phyloP scores from a whole-genome alignment of 2,329 filamentous ascomycete genomes.

The Fusarium stilboides region DNA sequence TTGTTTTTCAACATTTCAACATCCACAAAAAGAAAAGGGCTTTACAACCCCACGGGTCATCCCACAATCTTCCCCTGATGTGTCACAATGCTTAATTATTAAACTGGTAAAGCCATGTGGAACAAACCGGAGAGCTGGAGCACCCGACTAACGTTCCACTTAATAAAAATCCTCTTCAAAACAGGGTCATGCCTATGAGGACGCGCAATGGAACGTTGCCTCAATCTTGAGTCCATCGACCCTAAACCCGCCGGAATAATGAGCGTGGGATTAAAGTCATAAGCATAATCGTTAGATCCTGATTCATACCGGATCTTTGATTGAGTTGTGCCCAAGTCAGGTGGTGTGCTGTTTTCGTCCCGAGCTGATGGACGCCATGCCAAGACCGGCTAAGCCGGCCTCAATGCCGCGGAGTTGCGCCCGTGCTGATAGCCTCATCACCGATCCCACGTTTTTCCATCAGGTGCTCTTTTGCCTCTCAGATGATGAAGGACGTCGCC shows the following conservation, averaged over 20 bases:
- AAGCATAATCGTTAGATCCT: not conserved
- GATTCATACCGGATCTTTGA: not conserved
- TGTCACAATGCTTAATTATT: not conserved
- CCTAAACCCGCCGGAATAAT: not conserved
- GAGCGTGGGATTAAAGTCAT: not conserved
- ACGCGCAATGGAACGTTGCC: not conserved
- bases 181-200: not conserved
- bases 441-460: not conserved
- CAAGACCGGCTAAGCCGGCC: constrained; percentile 6
- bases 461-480: not conserved
- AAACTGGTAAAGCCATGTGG: not conserved
- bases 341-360: not conserved
- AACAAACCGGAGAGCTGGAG: not conserved
- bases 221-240: not conserved
- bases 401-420: not conserved
- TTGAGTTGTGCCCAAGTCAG: not conserved
- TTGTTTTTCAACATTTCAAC: too few species aligned
- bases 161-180: rapidly evolving
- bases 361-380: not conserved
- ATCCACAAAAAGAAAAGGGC: not conserved
- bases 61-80: not conserved
- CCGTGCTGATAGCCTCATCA: not conserved
- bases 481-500: not conserved
- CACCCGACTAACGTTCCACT: not conserved
- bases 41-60: not conserved